Conservation (phyloP, 1,284 basidiomycete species). For the Pseudozyma pruni region DNA sequence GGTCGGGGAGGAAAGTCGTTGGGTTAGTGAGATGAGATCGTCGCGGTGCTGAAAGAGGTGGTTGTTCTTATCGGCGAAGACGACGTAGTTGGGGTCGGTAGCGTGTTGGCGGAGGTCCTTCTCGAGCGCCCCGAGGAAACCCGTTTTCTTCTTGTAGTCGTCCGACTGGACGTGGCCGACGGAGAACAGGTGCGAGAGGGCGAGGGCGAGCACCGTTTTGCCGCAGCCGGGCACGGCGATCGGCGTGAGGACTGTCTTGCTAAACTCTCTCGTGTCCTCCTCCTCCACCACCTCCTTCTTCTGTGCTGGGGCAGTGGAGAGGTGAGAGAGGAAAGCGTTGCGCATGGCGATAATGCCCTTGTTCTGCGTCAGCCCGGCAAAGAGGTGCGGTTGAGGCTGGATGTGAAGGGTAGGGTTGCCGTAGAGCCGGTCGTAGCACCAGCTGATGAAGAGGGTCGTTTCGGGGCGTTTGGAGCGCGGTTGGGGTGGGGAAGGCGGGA, state of each 20-base stretch:
- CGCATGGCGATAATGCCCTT: conserved; percentile 86
- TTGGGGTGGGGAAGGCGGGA: conserved; percentile 46
- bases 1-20: conserved; percentile 13
- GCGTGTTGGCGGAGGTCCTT: conserved; percentile 41
- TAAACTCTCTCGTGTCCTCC: conserved; percentile 69
- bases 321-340: conserved; percentile 81
- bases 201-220: conserved; percentile 89
- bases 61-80: conserved; percentile 66
- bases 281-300: conserved; percentile 22
- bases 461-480: conserved; percentile 56
- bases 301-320: conserved; percentile 3
- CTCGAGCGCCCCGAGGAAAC: conserved; percentile 81
- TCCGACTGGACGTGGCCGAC: conserved; percentile 86
- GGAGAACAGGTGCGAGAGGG: conserved; percentile 80
- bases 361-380: conserved; percentile 76
- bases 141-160: conserved; percentile 82
- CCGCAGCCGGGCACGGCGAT: conserved; percentile 93
- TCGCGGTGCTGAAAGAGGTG: conserved; percentile 63
- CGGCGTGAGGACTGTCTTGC: conserved; percentile 87
- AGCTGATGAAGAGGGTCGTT: conserved; percentile 58
- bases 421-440: conserved; percentile 62
- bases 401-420: conserved; percentile 74
- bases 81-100: conserved; percentile 10
- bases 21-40: conserved; percentile 53
- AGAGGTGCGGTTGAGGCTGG: conserved; percentile 74